Percentiles rank a stretch among this genome's conserved stretches.
phyloP scores from a whole-genome alignment of 345 rosid genomes.

The Ceriops zippeliana region DNA sequence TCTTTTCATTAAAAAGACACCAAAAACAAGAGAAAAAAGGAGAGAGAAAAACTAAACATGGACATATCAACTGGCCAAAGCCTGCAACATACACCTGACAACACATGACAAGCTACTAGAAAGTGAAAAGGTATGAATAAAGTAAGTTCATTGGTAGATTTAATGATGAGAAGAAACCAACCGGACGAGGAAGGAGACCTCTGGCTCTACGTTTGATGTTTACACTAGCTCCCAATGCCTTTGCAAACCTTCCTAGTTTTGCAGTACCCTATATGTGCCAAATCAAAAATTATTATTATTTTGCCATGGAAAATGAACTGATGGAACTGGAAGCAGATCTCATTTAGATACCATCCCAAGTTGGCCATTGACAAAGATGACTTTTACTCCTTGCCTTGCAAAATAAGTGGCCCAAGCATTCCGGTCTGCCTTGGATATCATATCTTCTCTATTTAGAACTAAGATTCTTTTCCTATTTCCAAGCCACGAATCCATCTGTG shows the following conservation, averaged over 20 bases:
- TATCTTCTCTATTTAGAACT: conserved; percentile 91
- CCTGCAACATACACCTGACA: not conserved
- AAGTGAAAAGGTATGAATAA: not conserved
- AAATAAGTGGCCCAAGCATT: conserved; percentile 94
- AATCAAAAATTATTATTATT: conserved; percentile 16
- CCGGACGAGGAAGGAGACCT: conserved; percentile 86
- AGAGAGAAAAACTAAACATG: no score
- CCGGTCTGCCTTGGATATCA: conserved; percentile 78
- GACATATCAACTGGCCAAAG: not conserved
- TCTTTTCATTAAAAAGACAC: no score
- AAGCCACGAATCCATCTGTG: conserved; percentile 91
- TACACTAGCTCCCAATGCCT: conserved; percentile 62
- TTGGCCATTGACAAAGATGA: conserved; percentile 73
- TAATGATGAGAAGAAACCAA: conserved; percentile 29
- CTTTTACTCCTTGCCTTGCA: conserved; percentile 69
- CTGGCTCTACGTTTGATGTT: conserved; percentile 77
- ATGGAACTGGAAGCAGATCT: not conserved
- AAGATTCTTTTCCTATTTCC: conserved; percentile 84
- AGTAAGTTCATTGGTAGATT: not conserved
- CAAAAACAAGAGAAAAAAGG: no score
- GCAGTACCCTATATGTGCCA: conserved; percentile 59
- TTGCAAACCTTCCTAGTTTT: conserved; percentile 74
- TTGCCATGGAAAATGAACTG: not conserved
- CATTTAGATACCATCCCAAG: conserved; percentile 60
- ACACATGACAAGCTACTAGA: not conserved